phyloP scores from a whole-genome alignment of 305 asterid species.

The Plantago rigida region DNA sequence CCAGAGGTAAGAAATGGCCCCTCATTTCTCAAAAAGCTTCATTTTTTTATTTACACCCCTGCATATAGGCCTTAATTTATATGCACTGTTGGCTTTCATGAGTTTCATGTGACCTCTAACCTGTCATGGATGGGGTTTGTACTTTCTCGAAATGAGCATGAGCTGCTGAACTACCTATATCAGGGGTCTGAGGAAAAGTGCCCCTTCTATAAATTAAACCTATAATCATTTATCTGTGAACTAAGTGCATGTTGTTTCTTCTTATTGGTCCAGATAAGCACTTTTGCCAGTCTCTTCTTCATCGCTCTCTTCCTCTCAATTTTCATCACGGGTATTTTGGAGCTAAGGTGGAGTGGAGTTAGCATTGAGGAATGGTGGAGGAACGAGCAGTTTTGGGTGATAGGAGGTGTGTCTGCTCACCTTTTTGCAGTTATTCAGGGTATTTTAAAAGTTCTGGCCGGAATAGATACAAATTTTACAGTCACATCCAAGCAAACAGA shows the following conservation, averaged over 20 bases:
- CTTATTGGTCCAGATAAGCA: conserved; percentile 41
- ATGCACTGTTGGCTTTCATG: neutral
- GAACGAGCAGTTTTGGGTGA: conserved; percentile 93
- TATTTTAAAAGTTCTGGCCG: conserved; percentile 66
- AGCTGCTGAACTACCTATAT: neutral
- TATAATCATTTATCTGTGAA: neutral
- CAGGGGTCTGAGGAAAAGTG: neutral
- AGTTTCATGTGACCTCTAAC: neutral
- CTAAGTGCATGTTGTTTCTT: conserved; percentile 1
- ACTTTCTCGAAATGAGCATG: neutral
- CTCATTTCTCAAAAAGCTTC: conserved; percentile 52
- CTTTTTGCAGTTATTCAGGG: conserved; percentile 87
- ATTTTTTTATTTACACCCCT: neutral
- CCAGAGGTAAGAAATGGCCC: conserved; percentile 88
- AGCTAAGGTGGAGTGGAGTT: conserved; percentile 91
- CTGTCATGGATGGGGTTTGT: neutral
- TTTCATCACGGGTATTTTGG: conserved; percentile 75
- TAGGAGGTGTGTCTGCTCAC: conserved; percentile 82
- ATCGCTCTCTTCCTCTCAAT: conserved; percentile 77
- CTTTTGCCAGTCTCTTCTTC: conserved; percentile 49
- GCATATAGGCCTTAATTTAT: neutral
- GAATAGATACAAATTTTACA: conserved; percentile 84
- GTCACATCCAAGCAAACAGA: conserved; percentile 79
- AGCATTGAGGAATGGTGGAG: conserved; percentile 99
- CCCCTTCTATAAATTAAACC: neutral